phyloP scores from a whole-genome alignment of 1,284 basidiomycete species.

The Dichomitus squalens region DNA sequence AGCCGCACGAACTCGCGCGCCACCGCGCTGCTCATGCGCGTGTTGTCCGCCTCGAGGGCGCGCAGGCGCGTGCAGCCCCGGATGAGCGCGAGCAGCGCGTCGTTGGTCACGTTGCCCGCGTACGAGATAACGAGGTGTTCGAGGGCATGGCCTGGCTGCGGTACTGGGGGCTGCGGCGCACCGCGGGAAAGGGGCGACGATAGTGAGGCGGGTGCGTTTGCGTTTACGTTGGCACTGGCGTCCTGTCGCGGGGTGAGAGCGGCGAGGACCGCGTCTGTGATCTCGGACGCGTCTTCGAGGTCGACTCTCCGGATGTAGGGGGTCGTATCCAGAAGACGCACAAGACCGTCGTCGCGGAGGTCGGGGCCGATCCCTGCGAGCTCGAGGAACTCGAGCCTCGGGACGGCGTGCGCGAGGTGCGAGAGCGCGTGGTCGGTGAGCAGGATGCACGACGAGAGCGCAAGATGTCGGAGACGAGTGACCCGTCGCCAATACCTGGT shows the following conservation, averaged over 20 bases:
- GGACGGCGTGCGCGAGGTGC: constrained; percentile 73
- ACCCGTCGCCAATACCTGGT: constrained; percentile 61
- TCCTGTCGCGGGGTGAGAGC: constrained; percentile 57
- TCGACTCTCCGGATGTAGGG: constrained; percentile 78
- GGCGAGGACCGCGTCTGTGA: constrained; percentile 73
- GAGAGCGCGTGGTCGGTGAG: constrained; percentile 77
- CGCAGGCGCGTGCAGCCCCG: constrained; percentile 61
- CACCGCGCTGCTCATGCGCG: constrained; percentile 63
- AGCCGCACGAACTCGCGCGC: constrained; percentile 70
- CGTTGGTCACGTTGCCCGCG: constrained; percentile 63
- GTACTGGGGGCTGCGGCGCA: constrained; percentile 10
- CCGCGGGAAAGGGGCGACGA: not conserved
- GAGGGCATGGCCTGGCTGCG: constrained; percentile 60
- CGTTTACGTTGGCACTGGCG: not conserved
- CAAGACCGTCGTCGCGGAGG: constrained; percentile 69
- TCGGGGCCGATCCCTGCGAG: constrained; percentile 76
- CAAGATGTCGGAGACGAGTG: constrained; percentile 77
- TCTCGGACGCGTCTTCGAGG: constrained; percentile 78
- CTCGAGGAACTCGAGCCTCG: constrained; percentile 81
- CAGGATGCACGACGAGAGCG: constrained; percentile 72
- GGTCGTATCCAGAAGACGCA: constrained; percentile 72
- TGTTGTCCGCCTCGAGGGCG: constrained; percentile 79
- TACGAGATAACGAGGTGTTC: constrained; percentile 78
- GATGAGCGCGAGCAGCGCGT: constrained; percentile 67
- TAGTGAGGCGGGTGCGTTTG: not conserved